These are phyloP conservation scores for Adansonia digitata DNA, from an alignment of 345 rosid genomes.

Conservation along the genomic window DNA sequence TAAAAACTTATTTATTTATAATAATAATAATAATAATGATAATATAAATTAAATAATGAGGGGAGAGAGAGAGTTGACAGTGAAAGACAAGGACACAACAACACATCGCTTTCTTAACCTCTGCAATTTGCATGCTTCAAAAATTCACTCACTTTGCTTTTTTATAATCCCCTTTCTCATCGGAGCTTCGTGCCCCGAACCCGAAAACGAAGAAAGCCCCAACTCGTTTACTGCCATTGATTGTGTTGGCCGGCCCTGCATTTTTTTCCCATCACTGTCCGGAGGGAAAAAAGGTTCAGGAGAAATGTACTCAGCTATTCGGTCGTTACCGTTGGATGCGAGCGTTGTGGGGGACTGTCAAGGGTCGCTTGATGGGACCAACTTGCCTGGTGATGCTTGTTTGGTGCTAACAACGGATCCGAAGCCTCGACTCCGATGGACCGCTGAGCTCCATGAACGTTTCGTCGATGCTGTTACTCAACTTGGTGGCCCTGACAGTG, in stretches of 20 bases:
- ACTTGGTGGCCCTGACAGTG: conserved; percentile 95
- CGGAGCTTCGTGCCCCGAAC: conserved; percentile 8
- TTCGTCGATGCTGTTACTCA: conserved; percentile 88
- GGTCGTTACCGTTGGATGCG: conserved; percentile 66
- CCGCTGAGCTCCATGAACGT: conserved; percentile 89
- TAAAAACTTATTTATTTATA: not conserved
- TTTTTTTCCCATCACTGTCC: not conserved
- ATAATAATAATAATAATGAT: not conserved
- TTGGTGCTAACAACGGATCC: conserved; percentile 89
- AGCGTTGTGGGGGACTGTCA: conserved; percentile 37
- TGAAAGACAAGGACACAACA: conserved; percentile 19
- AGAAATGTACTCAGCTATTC: conserved; percentile 71
- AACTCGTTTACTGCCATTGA: not conserved
- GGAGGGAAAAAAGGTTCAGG: not conserved
- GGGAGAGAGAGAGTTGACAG: not conserved
- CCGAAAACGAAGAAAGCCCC: not conserved
- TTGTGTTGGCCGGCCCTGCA: not conserved
- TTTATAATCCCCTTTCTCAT: not conserved
- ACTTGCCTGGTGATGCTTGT: conserved; percentile 67
- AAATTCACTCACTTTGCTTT: conserved; percentile 11
- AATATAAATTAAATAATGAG: not conserved
- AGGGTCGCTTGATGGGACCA: conserved; percentile 54
- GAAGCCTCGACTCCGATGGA: conserved; percentile 97
- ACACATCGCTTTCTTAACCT: conserved; percentile 28
- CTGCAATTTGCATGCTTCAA: conserved; percentile 17